These are phyloP conservation scores for Karstenula rhodostoma DNA, from an alignment of 2,329 filamentous ascomycete species.

Conservation along the genomic window DNA sequence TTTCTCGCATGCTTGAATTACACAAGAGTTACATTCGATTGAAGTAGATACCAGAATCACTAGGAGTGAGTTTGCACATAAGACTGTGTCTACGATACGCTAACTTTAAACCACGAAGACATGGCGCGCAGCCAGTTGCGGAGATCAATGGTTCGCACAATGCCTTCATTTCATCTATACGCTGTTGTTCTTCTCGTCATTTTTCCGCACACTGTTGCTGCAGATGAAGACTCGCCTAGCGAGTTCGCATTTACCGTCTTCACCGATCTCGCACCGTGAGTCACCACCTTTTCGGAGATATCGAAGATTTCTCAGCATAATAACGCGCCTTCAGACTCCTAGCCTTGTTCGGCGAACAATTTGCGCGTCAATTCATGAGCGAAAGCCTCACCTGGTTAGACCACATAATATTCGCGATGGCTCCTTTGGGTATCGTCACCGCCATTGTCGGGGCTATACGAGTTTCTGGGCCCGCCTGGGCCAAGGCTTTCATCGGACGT, in stretches of 20 bases:
- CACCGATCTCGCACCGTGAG: constrained; percentile 21
- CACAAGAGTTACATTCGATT: not conserved
- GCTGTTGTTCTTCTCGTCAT: not conserved
- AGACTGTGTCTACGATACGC: no score
- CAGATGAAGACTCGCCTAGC: not conserved
- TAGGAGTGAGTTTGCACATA: not conserved
- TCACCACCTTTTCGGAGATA: not conserved
- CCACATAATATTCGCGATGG: constrained; percentile 28
- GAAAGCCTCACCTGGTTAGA: constrained; percentile 21
- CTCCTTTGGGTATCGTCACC: constrained; percentile 37
- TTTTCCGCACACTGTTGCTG: not conserved
- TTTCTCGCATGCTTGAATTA: not conserved
- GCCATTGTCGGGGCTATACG: constrained; percentile 34
- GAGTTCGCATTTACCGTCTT: constrained; percentile 17
- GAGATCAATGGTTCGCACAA: not conserved
- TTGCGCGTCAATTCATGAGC: constrained; percentile 27
- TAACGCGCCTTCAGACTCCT: constrained; percentile 15
- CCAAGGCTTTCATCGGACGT: constrained; percentile 17
- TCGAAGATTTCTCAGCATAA: no score
- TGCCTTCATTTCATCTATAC: not conserved
- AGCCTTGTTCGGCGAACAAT: constrained; percentile 27
- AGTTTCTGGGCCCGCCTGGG: constrained; percentile 26
- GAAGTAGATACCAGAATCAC: not conserved
- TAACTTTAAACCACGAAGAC: not conserved
- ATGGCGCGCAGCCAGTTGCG: not conserved